phyloP scores from a whole-genome alignment of 768 basidiomycete species.

The Cystofilobasidium macerans region DNA sequence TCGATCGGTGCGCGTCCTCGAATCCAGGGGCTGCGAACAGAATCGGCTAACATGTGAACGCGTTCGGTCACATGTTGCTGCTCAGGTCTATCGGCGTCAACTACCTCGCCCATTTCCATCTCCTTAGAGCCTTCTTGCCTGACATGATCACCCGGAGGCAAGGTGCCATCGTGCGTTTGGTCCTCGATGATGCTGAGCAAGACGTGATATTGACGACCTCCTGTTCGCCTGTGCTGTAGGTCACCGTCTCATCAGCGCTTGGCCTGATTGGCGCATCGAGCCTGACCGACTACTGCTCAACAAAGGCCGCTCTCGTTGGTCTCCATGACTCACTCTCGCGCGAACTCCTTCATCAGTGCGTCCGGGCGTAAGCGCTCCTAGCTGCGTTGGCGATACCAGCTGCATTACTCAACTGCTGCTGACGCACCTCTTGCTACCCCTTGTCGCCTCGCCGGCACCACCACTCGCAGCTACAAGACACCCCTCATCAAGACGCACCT shows the following conservation, averaged over 20 bases:
- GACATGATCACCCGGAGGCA: background rate
- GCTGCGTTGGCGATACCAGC: background rate
- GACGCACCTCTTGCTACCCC: background rate
- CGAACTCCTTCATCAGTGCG: background rate
- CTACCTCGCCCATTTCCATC: background rate
- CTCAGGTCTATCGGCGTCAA: background rate
- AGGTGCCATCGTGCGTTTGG: background rate
- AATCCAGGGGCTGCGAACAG: background rate
- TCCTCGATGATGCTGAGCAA: background rate
- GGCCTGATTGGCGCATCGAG: background rate
- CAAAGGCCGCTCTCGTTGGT: background rate
- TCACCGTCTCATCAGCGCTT: background rate
- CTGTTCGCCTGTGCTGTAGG: background rate
- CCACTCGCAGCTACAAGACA: background rate
- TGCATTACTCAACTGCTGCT: background rate
- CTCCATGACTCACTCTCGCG: background rate
- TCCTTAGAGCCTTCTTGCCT: background rate
- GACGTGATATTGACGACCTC: background rate
- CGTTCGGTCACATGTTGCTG: background rate
- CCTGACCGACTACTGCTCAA: constrained; percentile 2
- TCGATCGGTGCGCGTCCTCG: background rate
- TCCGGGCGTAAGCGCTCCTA: background rate
- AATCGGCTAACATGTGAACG: background rate
- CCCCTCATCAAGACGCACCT: background rate
- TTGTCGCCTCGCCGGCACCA: background rate